These are phyloP conservation scores for Kwoniella bestiolae DNA, from an alignment of 768 basidiomycete species.

Conservation along the genomic window DNA sequence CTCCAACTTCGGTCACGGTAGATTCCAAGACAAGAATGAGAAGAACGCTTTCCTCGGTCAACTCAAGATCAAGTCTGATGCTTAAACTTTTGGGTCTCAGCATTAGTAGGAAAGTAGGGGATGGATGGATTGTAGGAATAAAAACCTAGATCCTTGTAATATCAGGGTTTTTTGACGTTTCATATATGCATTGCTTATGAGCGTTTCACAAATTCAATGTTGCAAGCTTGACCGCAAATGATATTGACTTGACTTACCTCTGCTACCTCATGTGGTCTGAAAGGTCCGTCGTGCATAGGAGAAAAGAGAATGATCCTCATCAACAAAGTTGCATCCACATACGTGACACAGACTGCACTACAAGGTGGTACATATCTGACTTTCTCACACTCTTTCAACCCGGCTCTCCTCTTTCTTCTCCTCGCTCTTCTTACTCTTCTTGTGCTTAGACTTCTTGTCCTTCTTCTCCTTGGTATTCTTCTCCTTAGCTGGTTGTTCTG, in stretches of 20 bases:
- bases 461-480: constrained; percentile 1
- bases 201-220: background rate
- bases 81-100: constrained; percentile 28
- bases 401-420: too few species aligned
- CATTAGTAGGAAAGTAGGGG: background rate
- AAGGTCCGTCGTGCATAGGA: too few species aligned
- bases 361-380: background rate
- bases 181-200: constrained; percentile 5
- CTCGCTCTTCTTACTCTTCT: background rate
- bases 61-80: constrained; percentile 59
- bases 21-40: constrained; percentile 96
- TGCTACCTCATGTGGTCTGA: too few species aligned
- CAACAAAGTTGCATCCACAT: too few species aligned
- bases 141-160: constrained; percentile 4
- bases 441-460: background rate
- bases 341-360: background rate
- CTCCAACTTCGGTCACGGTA: constrained; percentile 95
- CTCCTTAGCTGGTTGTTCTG: background rate
- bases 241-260: background rate
- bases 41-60: constrained; percentile 82
- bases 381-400: background rate
- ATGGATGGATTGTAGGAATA: constrained; percentile 2
- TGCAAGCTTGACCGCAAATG: background rate
- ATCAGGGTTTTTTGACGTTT: background rate
- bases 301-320: too few species aligned